These are phyloP conservation scores for Camillea tinctor DNA, from an alignment of 2,329 filamentous ascomycete genomes.

Conservation along the genomic window DNA sequence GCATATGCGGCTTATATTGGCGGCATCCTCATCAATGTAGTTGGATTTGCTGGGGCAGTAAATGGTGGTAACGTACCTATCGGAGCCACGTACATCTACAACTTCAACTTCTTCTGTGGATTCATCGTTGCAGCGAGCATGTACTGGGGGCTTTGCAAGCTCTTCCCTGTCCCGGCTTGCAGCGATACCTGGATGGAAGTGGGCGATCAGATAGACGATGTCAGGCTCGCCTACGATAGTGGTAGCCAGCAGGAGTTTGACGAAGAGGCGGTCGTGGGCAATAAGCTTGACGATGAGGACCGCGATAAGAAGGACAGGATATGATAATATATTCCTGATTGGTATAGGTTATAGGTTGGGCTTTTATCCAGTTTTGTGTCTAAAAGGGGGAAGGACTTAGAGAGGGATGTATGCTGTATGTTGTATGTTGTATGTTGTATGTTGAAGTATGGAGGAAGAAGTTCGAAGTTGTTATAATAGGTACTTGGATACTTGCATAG, in stretches of 20 bases:
- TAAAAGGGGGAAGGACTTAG: no score
- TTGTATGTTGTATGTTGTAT: no score
- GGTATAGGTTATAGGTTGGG: no score
- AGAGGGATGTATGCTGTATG: no score
- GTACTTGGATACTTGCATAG: no score
- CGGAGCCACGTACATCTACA: conserved; percentile 83
- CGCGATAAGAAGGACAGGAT: conserved; percentile 5
- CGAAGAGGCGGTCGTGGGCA: conserved; percentile 33
- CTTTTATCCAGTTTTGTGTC: no score
- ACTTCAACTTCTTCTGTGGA: conserved; percentile 85
- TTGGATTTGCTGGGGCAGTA: conserved; percentile 83
- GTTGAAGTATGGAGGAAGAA: no score
- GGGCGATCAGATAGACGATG: conserved; percentile 49
- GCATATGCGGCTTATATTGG: conserved; percentile 79
- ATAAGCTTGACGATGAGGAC: conserved; percentile 20
- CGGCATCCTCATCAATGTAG: conserved; percentile 86
- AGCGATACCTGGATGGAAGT: conserved; percentile 64
- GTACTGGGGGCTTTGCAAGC: conserved; percentile 69
- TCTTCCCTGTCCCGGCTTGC: conserved; percentile 71
- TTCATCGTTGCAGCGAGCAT: conserved; percentile 66
- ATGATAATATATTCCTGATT: no score
- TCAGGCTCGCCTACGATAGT: conserved; percentile 46
- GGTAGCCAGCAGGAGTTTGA: conserved; percentile 38
- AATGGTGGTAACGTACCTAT: conserved; percentile 64
- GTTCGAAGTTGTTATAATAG: no score